phyloP scores from a whole-genome alignment of 73 alveolate genomes.

The Breviolum minutum region DNA sequence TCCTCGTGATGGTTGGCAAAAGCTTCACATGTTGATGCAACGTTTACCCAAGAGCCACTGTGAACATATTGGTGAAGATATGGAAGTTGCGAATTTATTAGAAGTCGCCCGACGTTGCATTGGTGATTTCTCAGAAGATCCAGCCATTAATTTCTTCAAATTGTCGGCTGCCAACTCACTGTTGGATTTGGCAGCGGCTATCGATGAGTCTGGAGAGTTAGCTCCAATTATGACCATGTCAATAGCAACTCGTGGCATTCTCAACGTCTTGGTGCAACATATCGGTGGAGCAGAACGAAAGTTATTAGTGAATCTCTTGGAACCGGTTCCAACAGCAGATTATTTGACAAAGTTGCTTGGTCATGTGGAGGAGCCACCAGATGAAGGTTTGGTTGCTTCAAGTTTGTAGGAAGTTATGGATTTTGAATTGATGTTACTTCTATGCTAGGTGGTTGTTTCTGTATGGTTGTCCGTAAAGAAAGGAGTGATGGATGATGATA shows the following conservation, averaged over 20 bases:
- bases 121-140: background rate
- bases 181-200: conserved; percentile 8
- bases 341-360: background rate
- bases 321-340: conserved; percentile 3
- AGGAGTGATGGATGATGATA: no score
- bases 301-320: background rate
- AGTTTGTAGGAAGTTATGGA: no score
- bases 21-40: background rate
- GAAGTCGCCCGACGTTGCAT: background rate
- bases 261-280: background rate
- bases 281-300: background rate
- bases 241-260: conserved; percentile 1
- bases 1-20: background rate
- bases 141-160: no score
- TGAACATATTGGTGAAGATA: background rate
- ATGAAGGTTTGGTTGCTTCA: no score
- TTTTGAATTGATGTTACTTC: no score
- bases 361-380: background rate
- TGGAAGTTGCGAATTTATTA: background rate
- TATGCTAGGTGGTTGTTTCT: no score
- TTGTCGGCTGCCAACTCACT: background rate
- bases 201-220: conserved; percentile 7
- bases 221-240: conserved; percentile 14
- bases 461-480: no score
- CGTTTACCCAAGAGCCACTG: background rate